Evolutionary conservation across 768 basidiomycete genomes (phyloP).

Genomic region (Auricularia cornea): DNA sequence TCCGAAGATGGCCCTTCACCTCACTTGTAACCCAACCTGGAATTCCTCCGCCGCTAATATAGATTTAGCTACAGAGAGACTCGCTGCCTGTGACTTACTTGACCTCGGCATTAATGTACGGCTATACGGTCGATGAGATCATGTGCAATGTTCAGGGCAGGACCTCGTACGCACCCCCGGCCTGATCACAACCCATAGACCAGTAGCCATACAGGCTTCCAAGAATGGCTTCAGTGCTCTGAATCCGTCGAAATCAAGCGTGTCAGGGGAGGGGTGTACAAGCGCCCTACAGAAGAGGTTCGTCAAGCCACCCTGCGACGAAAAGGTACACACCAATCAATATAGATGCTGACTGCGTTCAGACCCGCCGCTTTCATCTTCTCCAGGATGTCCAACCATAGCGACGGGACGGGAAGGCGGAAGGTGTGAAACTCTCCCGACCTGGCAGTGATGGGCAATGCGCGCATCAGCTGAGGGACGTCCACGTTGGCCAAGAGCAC

Average conservation of each 20-base stretch:
- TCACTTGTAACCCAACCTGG: conserved; percentile 62
- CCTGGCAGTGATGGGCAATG: conserved; percentile 26
- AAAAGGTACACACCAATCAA: conserved; percentile 34
- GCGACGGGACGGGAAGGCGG: conserved; percentile 65
- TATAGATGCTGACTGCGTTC: conserved; percentile 70
- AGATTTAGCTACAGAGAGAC: too few relatives aligned
- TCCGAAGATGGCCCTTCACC: conserved; percentile 59
- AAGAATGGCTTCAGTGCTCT: conserved; percentile 62
- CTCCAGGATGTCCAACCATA: conserved; percentile 79
- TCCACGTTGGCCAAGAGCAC: conserved; percentile 14
- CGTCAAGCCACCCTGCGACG: background rate
- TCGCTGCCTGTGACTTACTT: background rate
- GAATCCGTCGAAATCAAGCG: conserved; percentile 65
- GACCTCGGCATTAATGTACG: conserved; percentile 54
- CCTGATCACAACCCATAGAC: conserved; percentile 71
- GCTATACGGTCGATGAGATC: conserved; percentile 1
- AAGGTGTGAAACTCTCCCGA: conserved; percentile 84
- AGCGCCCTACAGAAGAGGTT: conserved; percentile 40
- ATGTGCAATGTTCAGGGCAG: background rate
- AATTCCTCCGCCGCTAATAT: conserved; percentile 61
- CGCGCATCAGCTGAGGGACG: background rate
- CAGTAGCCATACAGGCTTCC: conserved; percentile 63
- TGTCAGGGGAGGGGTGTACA: conserved; percentile 63
- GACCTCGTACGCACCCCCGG: conserved; percentile 41
- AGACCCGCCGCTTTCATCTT: conserved; percentile 75